A percentile compares a stretch with the other conserved stretches of the same genome.
phyloP scores from a whole-genome alignment of 2,329 filamentous ascomycete species.

The Colletotrichum endophyticum region DNA sequence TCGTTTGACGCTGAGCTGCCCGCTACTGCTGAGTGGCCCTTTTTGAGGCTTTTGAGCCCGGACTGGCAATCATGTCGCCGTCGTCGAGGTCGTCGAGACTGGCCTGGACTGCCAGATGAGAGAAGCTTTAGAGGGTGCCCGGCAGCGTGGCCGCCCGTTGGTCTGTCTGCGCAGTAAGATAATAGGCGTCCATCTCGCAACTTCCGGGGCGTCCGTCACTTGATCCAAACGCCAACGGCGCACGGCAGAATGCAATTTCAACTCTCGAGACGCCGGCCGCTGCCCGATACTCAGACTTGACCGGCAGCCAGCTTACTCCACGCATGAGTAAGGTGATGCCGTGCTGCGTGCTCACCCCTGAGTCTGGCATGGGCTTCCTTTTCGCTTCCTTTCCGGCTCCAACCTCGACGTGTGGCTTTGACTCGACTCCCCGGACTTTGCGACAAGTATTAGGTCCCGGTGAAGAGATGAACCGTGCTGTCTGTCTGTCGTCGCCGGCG shows the following conservation, averaged over 20 bases:
- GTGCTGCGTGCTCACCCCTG: neutral
- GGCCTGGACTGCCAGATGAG: neutral
- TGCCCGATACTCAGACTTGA: slow-evolving; percentile 15
- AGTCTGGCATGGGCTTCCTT: neutral
- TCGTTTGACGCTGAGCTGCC: neutral
- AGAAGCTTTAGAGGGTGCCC: neutral
- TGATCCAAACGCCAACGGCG: slow-evolving; percentile 15
- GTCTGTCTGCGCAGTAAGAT: neutral
- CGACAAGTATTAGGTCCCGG: neutral
- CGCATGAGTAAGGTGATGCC: slow-evolving; percentile 12
- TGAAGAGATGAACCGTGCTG: neutral
- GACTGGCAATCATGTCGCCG: neutral
- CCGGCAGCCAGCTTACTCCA: neutral
- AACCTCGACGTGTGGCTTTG: slow-evolving; percentile 1
- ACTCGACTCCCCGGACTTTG: slow-evolving; percentile 2
- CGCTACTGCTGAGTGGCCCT: neutral
- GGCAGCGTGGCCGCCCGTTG: neutral
- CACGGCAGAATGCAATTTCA: slow-evolving; percentile 9
- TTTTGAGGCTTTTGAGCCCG: neutral
- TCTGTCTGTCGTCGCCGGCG: neutral
- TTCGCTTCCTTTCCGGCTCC: neutral
- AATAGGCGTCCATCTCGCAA: neutral
- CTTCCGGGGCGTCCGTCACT: slow-evolving; percentile 3
- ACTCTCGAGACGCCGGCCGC: slow-evolving; percentile 3
- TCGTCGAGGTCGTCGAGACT: neutral